Evolutionary conservation across 176 grass and related monocot species (phyloP).

Genomic region (Luzula sylvatica): DNA sequence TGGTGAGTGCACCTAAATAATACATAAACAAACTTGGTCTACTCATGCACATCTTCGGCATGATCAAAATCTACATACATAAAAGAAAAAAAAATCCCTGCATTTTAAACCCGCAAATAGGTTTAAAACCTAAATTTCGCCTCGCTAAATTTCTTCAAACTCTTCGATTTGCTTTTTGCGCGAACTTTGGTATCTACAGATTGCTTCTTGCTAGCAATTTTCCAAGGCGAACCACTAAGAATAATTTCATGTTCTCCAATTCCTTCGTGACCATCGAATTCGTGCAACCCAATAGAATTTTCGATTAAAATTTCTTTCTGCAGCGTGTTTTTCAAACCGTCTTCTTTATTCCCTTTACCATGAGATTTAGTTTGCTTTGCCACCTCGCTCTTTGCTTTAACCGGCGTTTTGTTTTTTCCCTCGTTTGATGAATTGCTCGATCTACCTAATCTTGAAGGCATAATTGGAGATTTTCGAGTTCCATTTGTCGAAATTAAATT

Average conservation of each 20-base stretch:
- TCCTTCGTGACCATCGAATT: slow-evolving; percentile 27
- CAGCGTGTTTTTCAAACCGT: slow-evolving; percentile 8
- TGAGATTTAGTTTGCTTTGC: neutral
- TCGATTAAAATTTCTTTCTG: slow-evolving; percentile 14
- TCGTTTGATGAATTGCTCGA: slow-evolving; percentile 1
- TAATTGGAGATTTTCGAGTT: neutral
- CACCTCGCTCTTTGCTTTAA: neutral
- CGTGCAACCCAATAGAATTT: slow-evolving; percentile 25
- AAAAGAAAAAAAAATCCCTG: neutral
- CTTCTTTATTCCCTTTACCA: neutral
- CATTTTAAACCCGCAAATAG: no score
- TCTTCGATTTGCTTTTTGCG: neutral
- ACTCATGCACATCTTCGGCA: neutral
- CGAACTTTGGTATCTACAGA: no score
- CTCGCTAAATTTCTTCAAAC: neutral
- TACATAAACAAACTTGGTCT: neutral
- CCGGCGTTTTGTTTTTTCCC: neutral
- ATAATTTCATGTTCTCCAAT: slow-evolving; percentile 13
- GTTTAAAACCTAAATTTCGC: neutral
- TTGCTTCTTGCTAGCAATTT: slow-evolving; percentile 11
- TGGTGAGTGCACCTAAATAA: slow-evolving; percentile 1
- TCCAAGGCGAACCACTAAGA: slow-evolving; percentile 17
- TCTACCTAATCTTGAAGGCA: slow-evolving; percentile 15
- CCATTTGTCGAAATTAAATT: neutral
- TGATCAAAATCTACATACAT: neutral